phyloP scores from a whole-genome alignment of 2,329 filamentous ascomycete genomes.

The Blumeria graminis region DNA sequence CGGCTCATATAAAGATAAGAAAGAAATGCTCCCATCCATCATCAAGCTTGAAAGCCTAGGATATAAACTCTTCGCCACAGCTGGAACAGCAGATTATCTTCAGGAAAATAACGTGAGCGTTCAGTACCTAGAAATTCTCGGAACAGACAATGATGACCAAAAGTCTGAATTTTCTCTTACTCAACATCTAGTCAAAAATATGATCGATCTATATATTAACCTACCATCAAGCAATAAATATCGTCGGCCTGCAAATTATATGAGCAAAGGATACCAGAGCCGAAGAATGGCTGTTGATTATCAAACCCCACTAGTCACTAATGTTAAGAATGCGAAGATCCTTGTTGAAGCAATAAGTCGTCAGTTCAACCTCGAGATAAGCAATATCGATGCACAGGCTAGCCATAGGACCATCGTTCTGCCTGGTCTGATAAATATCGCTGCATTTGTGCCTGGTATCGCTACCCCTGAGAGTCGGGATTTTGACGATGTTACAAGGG shows the following conservation, averaged over 20 bases:
- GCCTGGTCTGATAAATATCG: conserved; percentile 54
- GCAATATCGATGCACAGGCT: conserved; percentile 71
- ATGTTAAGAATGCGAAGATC: conserved; percentile 98
- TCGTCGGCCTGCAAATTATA: conserved; percentile 88
- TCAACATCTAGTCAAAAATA: conserved; percentile 89
- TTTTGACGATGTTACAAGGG: conserved; percentile 44
- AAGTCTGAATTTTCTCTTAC: conserved; percentile 93
- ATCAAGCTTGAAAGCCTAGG: conserved; percentile 73
- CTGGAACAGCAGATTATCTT: conserved; percentile 88
- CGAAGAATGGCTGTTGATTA: conserved; percentile 90
- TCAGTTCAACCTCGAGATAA: conserved; percentile 64
- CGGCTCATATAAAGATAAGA: conserved; percentile 92
- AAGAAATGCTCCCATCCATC: conserved; percentile 86
- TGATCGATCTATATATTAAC: conserved; percentile 98
- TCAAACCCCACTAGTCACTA: conserved; percentile 89
- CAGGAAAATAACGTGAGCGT: conserved; percentile 80
- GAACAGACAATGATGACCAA: conserved; percentile 54
- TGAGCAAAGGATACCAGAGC: conserved; percentile 93
- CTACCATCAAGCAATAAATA: conserved; percentile 97
- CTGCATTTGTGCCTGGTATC: conserved; percentile 57
- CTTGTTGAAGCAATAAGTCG: conserved; percentile 82
- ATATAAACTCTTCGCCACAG: conserved; percentile 88
- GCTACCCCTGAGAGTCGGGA: conserved; percentile 39
- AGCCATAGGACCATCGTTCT: conserved; percentile 56
- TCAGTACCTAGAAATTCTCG: conserved; percentile 78